Conservation (phyloP, 345 rosid genomes). For the Gossypium ekmanianum region DNA sequence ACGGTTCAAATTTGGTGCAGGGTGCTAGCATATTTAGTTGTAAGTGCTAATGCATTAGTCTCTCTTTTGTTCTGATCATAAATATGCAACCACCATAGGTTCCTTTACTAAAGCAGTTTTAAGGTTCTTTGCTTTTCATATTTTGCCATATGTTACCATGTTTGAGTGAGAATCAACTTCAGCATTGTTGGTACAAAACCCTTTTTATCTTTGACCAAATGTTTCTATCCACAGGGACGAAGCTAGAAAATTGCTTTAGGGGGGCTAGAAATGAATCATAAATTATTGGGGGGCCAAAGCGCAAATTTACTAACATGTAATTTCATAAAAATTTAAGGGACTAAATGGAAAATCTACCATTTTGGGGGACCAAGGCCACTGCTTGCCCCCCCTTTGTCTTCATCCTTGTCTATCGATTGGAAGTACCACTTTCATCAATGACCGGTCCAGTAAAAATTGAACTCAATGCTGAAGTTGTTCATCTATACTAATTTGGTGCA, state of each 20-base stretch:
- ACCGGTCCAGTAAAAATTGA: not conserved
- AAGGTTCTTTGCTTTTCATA: too few species aligned
- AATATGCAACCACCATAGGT: not conserved
- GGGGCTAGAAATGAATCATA: too few species aligned
- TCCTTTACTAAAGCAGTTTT: too few species aligned
- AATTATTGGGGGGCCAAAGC: too few species aligned
- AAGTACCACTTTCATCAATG: not conserved
- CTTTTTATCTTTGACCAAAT: not conserved
- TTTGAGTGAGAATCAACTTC: not conserved
- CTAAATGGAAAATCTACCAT: too few species aligned
- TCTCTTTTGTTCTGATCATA: constrained; percentile 1
- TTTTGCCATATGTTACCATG: not conserved
- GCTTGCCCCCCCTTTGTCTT: too few species aligned
- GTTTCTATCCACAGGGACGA: not conserved
- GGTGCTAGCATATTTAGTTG: constrained; percentile 91
- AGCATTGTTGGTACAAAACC: not conserved
- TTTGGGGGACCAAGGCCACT: too few species aligned
- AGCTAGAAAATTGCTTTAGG: too few species aligned
- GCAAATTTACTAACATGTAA: too few species aligned
- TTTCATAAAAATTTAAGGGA: too few species aligned
- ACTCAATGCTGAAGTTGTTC: not conserved
- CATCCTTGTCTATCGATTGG: not conserved
- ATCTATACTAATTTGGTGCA: not conserved
- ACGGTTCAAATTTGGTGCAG: constrained; percentile 97
- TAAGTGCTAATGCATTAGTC: constrained; percentile 39